Evolutionary conservation across 345 rosid species (phyloP), one percentile per base, ranked within the genome.

Genomic region (Camelina neglecta): DNA sequence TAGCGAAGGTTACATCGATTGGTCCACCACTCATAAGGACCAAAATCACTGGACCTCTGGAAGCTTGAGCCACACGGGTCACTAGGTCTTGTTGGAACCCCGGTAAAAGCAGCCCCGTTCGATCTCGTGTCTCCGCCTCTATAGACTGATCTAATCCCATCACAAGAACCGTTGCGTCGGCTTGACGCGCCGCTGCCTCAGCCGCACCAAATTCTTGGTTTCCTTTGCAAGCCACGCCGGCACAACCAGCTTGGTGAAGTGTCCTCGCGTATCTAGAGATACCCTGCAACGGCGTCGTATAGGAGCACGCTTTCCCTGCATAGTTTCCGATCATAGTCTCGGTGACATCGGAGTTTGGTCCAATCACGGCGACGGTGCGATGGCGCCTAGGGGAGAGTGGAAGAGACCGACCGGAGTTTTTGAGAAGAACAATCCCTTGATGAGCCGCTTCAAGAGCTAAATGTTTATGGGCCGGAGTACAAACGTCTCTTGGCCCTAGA

Each of bases 301-400:
- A 88, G 12, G 85, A 74, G 56, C 99, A 93, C 10, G 97, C 88
- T 38, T 86, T 83, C 0, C 99, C 99, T 51, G 97, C 98, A 73
- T 94, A 94, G 67, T 95, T 95, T 36, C 99, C 99, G 0, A 95
- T 92, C 99, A 95, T 95, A n/a, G 99, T 88, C 45, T 66, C 84
- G 0, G 97, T 90, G 18, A 82, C 99, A 39, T 92, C 96, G 7
- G 99, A 89, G 79, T 95, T 92, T 11, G 99, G 99, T 18, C 99
- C 99, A 7, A 95, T 86, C 58, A 90, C 99, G 2, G 97, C 97
- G 5, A 95, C 78, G 2, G 85, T 83, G 1, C 71, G 92, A 67
- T 92, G 87, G 13, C 77, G 87, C 4, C 62, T 44, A 0, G 80
- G 72, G 7, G 96, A 88, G n/a, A 95, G 82, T 0, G 97, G 97